Conservation (phyloP, 208 protist species). For the Crithidia fasciculata region DNA sequence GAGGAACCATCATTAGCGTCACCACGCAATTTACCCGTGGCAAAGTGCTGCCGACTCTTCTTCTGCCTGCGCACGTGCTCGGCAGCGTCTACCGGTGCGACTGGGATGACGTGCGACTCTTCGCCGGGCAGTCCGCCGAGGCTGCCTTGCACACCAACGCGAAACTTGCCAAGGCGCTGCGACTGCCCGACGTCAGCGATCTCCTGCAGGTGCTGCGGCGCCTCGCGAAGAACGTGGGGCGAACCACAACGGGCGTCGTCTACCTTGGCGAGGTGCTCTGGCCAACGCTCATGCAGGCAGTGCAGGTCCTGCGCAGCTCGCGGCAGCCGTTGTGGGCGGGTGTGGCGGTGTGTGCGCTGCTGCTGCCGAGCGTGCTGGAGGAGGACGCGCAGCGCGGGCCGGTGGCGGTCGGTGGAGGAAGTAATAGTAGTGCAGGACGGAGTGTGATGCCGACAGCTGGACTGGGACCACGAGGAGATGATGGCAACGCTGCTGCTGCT, state of each 20-base stretch:
- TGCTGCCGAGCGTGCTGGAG: constrained; percentile 54
- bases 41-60: constrained; percentile 32
- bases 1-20: constrained; percentile 12
- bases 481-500: background rate
- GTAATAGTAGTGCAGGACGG: too few relatives aligned
- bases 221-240: constrained; percentile 34
- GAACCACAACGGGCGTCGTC: constrained; percentile 7
- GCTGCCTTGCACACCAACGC: constrained; percentile 46
- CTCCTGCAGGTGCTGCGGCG: constrained; percentile 41
- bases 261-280: constrained; percentile 27
- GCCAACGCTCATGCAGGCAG: constrained; percentile 30
- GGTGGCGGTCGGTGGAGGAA: background rate
- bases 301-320: constrained; percentile 28
- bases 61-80: constrained; percentile 32
- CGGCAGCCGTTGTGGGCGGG: constrained; percentile 75
- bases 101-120: constrained; percentile 40
- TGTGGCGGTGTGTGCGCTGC: constrained; percentile 56
- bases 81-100: constrained; percentile 33
- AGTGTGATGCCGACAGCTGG: too few relatives aligned
- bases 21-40: constrained; percentile 26
- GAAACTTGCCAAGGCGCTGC: constrained; percentile 45
- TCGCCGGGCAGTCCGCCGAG: constrained; percentile 13
- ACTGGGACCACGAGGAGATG: too few relatives aligned
- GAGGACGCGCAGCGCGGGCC: constrained; percentile 9
- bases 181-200: constrained; percentile 31